phyloP scores from a whole-genome alignment of 2,329 filamentous ascomycete species.

The Aspergillus awamori region DNA sequence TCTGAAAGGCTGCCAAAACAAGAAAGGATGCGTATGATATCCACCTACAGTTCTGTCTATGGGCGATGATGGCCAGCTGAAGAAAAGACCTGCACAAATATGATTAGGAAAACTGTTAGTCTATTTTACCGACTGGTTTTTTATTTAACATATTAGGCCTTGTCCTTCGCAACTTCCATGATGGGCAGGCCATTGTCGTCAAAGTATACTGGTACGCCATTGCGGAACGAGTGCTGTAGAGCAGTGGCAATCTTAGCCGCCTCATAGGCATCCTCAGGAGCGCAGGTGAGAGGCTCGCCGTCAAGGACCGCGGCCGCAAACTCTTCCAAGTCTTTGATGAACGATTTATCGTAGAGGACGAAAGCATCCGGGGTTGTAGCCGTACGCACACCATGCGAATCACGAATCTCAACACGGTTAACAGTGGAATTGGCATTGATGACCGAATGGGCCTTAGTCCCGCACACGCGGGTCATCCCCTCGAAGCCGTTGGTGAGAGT shows the following conservation, averaged over 20 bases:
- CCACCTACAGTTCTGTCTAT: too few relatives aligned
- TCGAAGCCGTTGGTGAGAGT: slow-evolving; percentile 43
- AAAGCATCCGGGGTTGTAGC: slow-evolving; percentile 11
- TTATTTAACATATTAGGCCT: not conserved
- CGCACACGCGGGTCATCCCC: slow-evolving; percentile 36
- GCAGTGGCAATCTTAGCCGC: slow-evolving; percentile 11
- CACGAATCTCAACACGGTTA: slow-evolving; percentile 9
- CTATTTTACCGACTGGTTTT: too few relatives aligned
- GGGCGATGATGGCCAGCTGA: too few relatives aligned
- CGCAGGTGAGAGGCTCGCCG: slow-evolving; percentile 3
- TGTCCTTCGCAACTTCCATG: not conserved
- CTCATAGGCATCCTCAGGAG: slow-evolving; percentile 14
- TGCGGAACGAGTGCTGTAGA: slow-evolving; percentile 13
- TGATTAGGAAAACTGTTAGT: too few relatives aligned
- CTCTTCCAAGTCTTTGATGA: slow-evolving; percentile 10
- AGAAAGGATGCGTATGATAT: too few relatives aligned
- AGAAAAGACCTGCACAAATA: too few relatives aligned
- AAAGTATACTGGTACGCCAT: slow-evolving; percentile 16
- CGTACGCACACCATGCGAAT: slow-evolving; percentile 2
- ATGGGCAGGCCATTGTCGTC: slow-evolving; percentile 13
- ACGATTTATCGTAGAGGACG: slow-evolving; percentile 10
- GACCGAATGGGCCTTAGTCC: slow-evolving; percentile 36
- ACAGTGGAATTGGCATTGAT: slow-evolving; percentile 8
- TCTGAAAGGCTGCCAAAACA: too few relatives aligned
- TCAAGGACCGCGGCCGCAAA: slow-evolving; percentile 13